phyloP scores from a whole-genome alignment of 2,329 filamentous ascomycete species.

The Metarhizium humberi region DNA sequence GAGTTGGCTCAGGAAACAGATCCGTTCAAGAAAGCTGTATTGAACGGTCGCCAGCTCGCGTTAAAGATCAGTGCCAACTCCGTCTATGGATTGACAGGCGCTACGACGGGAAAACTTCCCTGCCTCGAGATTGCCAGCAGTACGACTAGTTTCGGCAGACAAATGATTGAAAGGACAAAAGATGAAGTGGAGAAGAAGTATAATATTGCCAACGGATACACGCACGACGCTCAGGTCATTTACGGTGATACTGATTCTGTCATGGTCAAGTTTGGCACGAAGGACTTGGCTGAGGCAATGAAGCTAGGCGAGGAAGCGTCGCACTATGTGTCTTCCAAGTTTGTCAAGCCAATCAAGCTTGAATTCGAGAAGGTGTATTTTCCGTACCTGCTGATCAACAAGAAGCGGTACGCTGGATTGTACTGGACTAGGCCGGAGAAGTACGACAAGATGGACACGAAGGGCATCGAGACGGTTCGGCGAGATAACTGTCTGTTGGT shows the following conservation, averaged over 20 bases:
- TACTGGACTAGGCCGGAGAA: constrained; percentile 94
- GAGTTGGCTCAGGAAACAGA: constrained; percentile 85
- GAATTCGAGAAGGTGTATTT: constrained; percentile 99
- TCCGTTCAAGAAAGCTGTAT: constrained; percentile 92
- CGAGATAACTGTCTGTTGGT: constrained; percentile 94
- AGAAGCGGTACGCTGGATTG: constrained; percentile 96
- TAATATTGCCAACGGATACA: constrained; percentile 88
- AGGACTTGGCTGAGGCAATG: constrained; percentile 82
- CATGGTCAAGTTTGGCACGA: constrained; percentile 97
- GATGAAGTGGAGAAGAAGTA: constrained; percentile 88
- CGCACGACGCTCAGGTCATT: constrained; percentile 90
- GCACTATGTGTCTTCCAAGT: constrained; percentile 79
- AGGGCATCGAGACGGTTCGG: constrained; percentile 96
- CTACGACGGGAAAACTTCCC: constrained; percentile 89
- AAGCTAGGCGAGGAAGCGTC: constrained; percentile 90
- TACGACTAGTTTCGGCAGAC: constrained; percentile 91
- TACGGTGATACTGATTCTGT: constrained; percentile 99
- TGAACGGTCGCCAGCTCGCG: constrained; percentile 94
- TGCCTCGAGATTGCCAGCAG: constrained; percentile 93
- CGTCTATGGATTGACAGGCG: constrained; percentile 94
- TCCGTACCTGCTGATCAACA: constrained; percentile 97
- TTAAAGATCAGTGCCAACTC: constrained; percentile 96
- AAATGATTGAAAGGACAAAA: constrained; percentile 99
- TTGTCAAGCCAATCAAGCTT: constrained; percentile 93
- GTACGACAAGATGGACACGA: constrained; percentile 99